Evolutionary conservation across 2,329 filamentous ascomycete species (phyloP), one percentile per base, ranked within the genome.

Genomic region (Talaromyces sp.): DNA sequence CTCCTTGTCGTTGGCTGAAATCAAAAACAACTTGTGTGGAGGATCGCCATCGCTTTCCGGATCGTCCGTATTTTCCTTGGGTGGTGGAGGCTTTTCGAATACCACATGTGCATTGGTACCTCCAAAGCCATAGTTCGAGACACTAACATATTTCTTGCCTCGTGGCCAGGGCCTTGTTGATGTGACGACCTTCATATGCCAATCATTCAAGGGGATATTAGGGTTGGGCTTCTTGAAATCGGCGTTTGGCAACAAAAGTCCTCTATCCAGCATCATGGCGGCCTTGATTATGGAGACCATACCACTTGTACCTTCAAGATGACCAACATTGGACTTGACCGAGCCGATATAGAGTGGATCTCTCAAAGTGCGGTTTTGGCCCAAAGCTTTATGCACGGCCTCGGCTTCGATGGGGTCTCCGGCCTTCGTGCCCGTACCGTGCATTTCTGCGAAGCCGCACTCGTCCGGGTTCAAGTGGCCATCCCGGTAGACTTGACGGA

Each of bases 401-500:
- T 29, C 36, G 11, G 57, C 57, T 51, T 84, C 82, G 24, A 82
- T 78, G 0, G 82, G 81, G 50, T 85, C 82, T 6, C 82, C 82
- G 2, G 79, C 76, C 45, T 76, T 85, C 80, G 17, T 63, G 22
- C 61, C 61, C 10, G 61, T 63, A 1, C 61, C 61, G 33, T 63
- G 61, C 78, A 80, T 63, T 83, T 77, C 45, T 66, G 65, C 54
- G 60, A 73, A 55, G 1, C 60, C 63, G 16, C 57, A 64, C 9
- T 65, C 60, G 9, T 60, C 54, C 1, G 58, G 57, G 37, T 73
- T 65, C 2, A 77, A 60, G 0, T 69, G 63, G 19, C 70, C 71
- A 8, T 65, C 63, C 11, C 44, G 43, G 49, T 80, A 79, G 0
- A 70, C 69, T 1, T 65, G 42, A 1, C 63, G 58, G 24, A 77